Percentiles rank a stretch among this genome's conserved stretches.
phyloP scores from a whole-genome alignment of 345 rosid genomes.

The Microcos paniculata region DNA sequence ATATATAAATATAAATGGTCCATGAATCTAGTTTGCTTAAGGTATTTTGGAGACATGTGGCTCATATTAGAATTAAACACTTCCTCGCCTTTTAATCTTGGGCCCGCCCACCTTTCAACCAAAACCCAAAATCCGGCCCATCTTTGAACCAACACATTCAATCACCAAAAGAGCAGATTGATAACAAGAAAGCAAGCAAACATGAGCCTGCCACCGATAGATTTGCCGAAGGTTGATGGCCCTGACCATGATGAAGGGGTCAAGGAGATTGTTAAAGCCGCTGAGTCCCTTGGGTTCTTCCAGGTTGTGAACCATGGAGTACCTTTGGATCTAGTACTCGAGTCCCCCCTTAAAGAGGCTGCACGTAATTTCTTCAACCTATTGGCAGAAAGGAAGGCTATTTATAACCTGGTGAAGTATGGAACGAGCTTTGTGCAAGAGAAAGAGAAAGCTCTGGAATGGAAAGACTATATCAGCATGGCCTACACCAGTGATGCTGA shows the following conservation, averaged over 20 bases:
- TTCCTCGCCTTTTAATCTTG: too few relatives aligned
- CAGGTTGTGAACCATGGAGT: constrained; percentile 30
- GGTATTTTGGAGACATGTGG: too few relatives aligned
- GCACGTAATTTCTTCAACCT: constrained; percentile 47
- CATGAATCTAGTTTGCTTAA: too few relatives aligned
- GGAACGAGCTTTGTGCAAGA: constrained; percentile 59
- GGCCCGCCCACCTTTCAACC: too few relatives aligned
- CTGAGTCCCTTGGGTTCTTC: constrained; percentile 11
- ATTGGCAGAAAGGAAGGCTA: constrained; percentile 42
- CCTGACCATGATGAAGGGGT: constrained; percentile 2
- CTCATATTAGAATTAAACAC: too few relatives aligned
- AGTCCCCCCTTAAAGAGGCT: constrained; percentile 34
- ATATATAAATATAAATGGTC: too few relatives aligned
- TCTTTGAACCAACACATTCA: too few relatives aligned
- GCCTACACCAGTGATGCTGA: constrained; percentile 49
- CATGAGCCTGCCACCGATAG: background rate
- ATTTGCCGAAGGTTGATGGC: background rate
- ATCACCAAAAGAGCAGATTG: constrained; percentile 41
- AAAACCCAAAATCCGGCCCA: too few relatives aligned
- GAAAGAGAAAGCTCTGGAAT: constrained; percentile 61
- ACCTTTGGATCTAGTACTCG: constrained; percentile 42
- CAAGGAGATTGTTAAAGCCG: constrained; percentile 7
- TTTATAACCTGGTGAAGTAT: constrained; percentile 51
- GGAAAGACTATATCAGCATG: constrained; percentile 67
- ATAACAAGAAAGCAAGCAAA: constrained; percentile 17